Evolutionary conservation across 2,329 filamentous ascomycete species (phyloP), one percentile per base, ranked within the genome.

Genomic region (Aspergillus brunneoviolaceus): DNA sequence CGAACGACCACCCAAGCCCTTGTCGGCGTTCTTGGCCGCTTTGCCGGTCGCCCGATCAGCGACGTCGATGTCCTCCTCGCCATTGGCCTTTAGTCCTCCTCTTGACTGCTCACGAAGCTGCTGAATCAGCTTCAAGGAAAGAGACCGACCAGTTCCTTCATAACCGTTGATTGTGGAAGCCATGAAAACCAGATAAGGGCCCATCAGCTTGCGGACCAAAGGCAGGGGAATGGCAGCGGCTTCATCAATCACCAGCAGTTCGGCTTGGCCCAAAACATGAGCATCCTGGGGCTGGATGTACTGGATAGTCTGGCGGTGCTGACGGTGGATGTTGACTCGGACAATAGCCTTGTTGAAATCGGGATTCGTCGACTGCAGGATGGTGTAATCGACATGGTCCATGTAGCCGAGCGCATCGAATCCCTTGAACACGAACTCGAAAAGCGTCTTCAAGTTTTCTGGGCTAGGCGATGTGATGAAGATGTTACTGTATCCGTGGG

Each of bases 331-430:
- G 77, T 99, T 98, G 66, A 99, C 95, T 55, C 95, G 85, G 21
- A 99, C 95, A 72, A 99, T 96, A 3, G 95, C 95, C 80, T 99
- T 99, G 83, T 98, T 97, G 81, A 98, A 97, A 67, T 97, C 94
- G 0, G 95, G 94, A 76, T 99, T 97, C 3, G 94, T 98, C 1
- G 93, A 97, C 73, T 99, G 95, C 59, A 98, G 92, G 67, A 99
- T 98, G 57, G 92, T 96, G 79, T 99, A 99, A 73, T 99, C 95
- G 68, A 92, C 87, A 73, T 99, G 95, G 69, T 99, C 95, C 65
- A 92, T 87, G 72, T 99, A 99, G 33, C 89, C 91, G 29, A 99
- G 83, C 11, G 93, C 91, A 74, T 99, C 95, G 70, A 99, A 99
- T 0, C 93, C 95, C 76, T 97, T 98, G 83, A 99, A 97, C 19